Evolutionary conservation across 2,329 filamentous ascomycete genomes (phyloP).

Genomic region (Alternaria sp.): DNA sequence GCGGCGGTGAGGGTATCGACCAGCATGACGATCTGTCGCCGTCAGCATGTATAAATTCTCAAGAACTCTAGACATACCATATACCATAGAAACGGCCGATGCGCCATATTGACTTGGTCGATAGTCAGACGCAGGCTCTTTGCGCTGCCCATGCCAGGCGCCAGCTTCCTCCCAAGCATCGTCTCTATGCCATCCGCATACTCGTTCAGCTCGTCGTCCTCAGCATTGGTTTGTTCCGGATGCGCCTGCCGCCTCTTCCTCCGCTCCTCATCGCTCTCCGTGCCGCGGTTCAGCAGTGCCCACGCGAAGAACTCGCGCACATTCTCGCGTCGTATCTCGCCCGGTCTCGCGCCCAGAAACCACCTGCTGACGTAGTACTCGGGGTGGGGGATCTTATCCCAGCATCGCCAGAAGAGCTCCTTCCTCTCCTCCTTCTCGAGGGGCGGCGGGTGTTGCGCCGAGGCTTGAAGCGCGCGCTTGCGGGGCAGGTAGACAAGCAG

Average conservation of each 20-base stretch:
- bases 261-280: slow-evolving; percentile 40
- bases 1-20: slow-evolving; percentile 56
- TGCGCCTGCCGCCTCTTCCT: slow-evolving; percentile 16
- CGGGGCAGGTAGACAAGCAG: slow-evolving; percentile 61
- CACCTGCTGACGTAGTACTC: slow-evolving; percentile 66
- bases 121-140: slow-evolving; percentile 68
- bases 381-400: slow-evolving; percentile 60
- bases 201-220: slow-evolving; percentile 60
- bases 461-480: slow-evolving; percentile 58
- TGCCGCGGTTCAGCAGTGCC: slow-evolving; percentile 67
- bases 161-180: slow-evolving; percentile 58
- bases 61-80: slow-evolving; percentile 49
- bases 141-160: slow-evolving; percentile 62
- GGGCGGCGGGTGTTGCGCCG: slow-evolving; percentile 58
- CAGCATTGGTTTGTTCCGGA: slow-evolving; percentile 29
- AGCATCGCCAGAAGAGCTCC: slow-evolving; percentile 63
- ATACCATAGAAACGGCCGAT: slow-evolving; percentile 71
- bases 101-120: slow-evolving; percentile 66
- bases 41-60: background rate
- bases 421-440: slow-evolving; percentile 57
- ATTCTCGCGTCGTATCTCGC: slow-evolving; percentile 70
- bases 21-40: slow-evolving; percentile 54
- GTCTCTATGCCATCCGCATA: slow-evolving; percentile 62
- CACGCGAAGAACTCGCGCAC: slow-evolving; percentile 70
- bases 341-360: slow-evolving; percentile 66